Evolutionary conservation across 192 early-diverging fungal species (phyloP).

Genomic region (Tieghemiomyces parasiticus): DNA sequence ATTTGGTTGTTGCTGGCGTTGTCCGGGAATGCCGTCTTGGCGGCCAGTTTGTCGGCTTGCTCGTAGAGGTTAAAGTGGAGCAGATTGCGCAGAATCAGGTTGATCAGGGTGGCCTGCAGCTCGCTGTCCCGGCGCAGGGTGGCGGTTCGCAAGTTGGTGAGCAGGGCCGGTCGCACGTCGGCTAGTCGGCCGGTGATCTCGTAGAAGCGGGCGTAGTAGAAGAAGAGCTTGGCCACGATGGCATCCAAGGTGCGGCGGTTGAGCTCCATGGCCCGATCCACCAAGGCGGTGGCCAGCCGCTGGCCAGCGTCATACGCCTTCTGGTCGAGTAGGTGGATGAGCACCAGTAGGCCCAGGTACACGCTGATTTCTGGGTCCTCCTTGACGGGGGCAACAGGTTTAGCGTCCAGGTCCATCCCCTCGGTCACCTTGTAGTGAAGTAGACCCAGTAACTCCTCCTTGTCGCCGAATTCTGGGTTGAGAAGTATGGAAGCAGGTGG

Average conservation of each 20-base stretch:
- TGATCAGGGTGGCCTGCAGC: constrained; percentile 70
- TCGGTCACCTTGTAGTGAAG: no score
- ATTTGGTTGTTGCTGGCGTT: constrained; percentile 84
- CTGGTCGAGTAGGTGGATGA: constrained; percentile 72
- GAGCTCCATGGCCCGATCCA: constrained; percentile 39
- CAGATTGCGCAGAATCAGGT: constrained; percentile 82
- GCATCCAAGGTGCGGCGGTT: constrained; percentile 89
- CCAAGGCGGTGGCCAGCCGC: constrained; percentile 44
- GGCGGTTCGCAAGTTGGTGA: constrained; percentile 79
- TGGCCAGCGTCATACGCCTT: constrained; percentile 53
- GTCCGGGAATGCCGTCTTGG: constrained; percentile 83
- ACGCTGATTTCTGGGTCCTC: constrained; percentile 62
- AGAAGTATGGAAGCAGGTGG: no score
- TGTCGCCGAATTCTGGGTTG: constrained; percentile 8
- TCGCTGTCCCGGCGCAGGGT: constrained; percentile 86
- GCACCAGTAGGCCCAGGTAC: constrained; percentile 65
- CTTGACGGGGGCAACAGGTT: constrained; percentile 14
- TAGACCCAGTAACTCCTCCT: constrained; percentile 21
- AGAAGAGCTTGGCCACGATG: constrained; percentile 77
- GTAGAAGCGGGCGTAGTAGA: constrained; percentile 86
- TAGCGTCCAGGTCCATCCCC: constrained; percentile 30
- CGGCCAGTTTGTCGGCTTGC: constrained; percentile 91
- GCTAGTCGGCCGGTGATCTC: constrained; percentile 55
- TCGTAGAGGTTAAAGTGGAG: constrained; percentile 92
- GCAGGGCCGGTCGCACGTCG: constrained; percentile 58